Evolutionary conservation across 2,329 filamentous ascomycete species (phyloP).

Genomic region (Phaeosphaeria sp.): DNA sequence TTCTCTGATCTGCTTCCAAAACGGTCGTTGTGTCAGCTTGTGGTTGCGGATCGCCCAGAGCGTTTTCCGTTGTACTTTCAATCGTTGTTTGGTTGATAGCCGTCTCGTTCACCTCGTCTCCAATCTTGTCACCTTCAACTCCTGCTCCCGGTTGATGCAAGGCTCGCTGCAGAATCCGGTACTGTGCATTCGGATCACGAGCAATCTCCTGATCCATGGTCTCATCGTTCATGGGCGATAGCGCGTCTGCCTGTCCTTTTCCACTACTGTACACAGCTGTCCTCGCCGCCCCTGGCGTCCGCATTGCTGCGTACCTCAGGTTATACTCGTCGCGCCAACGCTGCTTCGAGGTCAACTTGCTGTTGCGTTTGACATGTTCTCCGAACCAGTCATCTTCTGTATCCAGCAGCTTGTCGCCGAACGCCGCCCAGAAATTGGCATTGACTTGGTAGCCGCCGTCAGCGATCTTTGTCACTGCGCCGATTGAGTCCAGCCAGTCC

Average conservation of each 20-base stretch:
- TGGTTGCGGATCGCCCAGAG: background rate
- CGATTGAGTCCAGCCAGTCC: conserved; percentile 35
- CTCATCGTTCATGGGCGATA: background rate
- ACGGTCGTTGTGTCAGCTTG: background rate
- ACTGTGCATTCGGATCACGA: conserved; percentile 27
- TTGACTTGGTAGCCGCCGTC: conserved; percentile 29
- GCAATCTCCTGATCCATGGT: conserved; percentile 17
- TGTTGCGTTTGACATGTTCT: conserved; percentile 37
- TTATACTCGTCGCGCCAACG: conserved; percentile 34
- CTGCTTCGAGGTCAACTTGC: conserved; percentile 23
- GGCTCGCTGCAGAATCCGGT: conserved; percentile 23
- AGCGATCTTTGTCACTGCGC: conserved; percentile 27
- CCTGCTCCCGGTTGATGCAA: background rate
- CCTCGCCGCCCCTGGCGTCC: background rate
- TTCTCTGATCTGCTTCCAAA: background rate
- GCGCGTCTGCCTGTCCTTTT: background rate
- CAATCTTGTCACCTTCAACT: background rate
- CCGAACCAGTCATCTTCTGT: conserved; percentile 39
- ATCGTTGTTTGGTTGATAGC: too few species aligned
- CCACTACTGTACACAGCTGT: background rate
- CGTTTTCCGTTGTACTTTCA: background rate
- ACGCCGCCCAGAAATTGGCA: conserved; percentile 40
- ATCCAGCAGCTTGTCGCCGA: conserved; percentile 38
- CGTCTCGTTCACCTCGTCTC: background rate
- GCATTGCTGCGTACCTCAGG: conserved; percentile 22